Evolutionary conservation across 257 asterid genomes (phyloP), one percentile per base, ranked within the genome.

Genomic region (Perilla frutescens): DNA sequence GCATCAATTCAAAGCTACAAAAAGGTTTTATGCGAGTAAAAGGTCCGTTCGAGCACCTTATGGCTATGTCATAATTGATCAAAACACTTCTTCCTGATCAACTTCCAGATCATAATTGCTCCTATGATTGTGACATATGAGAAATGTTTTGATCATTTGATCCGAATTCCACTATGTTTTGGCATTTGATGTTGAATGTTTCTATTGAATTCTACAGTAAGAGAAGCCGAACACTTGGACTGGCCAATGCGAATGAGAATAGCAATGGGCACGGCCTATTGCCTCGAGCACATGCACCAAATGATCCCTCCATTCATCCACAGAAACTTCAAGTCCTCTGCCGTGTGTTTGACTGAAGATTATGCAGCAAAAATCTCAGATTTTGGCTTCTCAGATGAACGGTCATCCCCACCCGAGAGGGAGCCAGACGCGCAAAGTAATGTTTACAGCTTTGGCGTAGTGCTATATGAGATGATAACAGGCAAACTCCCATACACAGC

Each of bases 181-280:
- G 3, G 34, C 68, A 31, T 43, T 11, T 57, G 48, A 15, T 43
- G 69, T 55, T 65, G 39, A 36, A 45, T 68, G 43, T 55, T 49
- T 10, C 54, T 47, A 15, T 65, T 40, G 70, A 34, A 14, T 70
- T 59, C 31, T 76, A 79, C 86, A 89, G 98, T 89, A 74, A 90
- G 74, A 84, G 97, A 95, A 87, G 84, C 96, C 2, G 99, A 90
- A 34, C 97, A 84, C 83, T 87, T 95, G 86, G 88, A 87, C 67
- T 95, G 98, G 98, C 66, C 71, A 4, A 82, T 57, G 86, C 81
- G 99, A 40, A 49, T 92, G 88, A 84, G 99, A 71, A 84, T 95
- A 48, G 85, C 86, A n/a, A 95, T 92, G 97, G 99, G 98, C 67
- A 78, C 84, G 54, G 87, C 94, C 2, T 95, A 92, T 80, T 95